phyloP scores from a whole-genome alignment of 2,329 filamentous ascomycete species.

The Pezizomycotina sp. region DNA sequence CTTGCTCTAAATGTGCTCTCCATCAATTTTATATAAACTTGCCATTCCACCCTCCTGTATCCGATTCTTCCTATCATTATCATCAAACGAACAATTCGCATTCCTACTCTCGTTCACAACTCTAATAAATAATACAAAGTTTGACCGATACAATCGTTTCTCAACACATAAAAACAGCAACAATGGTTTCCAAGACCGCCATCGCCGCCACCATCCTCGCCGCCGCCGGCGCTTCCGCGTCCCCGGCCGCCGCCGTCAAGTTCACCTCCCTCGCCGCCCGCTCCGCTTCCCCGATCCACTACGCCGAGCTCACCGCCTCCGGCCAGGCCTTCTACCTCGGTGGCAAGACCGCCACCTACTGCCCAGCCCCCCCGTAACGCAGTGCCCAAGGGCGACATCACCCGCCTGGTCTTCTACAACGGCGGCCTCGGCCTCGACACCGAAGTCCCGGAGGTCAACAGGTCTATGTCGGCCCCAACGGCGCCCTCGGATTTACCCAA shows the following conservation, averaged over 20 bases:
- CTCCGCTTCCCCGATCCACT: constrained; percentile 37
- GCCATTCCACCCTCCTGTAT: too few species aligned
- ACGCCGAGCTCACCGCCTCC: constrained; percentile 34
- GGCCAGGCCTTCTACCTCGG: constrained; percentile 37
- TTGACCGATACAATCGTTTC: constrained; percentile 1
- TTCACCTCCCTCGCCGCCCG: constrained; percentile 24
- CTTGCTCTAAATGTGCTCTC: too few species aligned
- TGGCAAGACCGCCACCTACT: constrained; percentile 34
- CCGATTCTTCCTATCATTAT: too few species aligned
- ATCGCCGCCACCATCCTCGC: constrained; percentile 4
- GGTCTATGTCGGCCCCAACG: constrained; percentile 41
- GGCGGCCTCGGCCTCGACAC: too few species aligned
- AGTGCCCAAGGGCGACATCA: constrained; percentile 36
- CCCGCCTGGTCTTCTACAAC: constrained; percentile 32
- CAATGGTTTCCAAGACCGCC: constrained; percentile 13
- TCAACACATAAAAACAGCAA: constrained; percentile 7
- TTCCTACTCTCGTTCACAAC: not conserved
- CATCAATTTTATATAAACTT: too few species aligned
- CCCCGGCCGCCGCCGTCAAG: constrained; percentile 2
- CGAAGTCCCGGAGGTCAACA: constrained; percentile 48
- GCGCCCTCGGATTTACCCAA: constrained; percentile 40
- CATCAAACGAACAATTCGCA: too few species aligned
- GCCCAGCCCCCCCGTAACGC: constrained; percentile 31
- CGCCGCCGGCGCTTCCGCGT: constrained; percentile 6
- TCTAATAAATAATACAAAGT: constrained; percentile 1